A percentile compares a stretch with the other conserved stretches of the same genome.
phyloP scores from a whole-genome alignment of 306 rosid species.

The Arachis hypogaea region DNA sequence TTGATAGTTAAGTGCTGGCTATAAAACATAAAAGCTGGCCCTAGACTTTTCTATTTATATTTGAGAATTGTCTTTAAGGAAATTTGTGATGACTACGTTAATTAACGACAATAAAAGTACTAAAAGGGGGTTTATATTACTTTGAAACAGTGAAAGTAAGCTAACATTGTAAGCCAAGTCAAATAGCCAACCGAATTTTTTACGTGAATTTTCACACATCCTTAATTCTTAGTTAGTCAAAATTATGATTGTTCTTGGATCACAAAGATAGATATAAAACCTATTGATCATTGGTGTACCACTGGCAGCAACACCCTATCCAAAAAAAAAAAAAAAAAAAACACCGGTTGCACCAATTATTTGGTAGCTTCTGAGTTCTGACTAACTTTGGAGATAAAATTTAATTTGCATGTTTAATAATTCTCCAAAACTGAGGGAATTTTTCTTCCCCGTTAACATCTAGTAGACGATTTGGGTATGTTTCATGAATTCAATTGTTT shows the following conservation, averaged over 20 bases:
- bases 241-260: too few species aligned
- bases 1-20: too few species aligned
- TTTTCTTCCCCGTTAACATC: not conserved
- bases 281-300: not conserved
- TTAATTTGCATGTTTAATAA: not conserved
- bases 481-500: not conserved
- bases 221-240: too few species aligned
- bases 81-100: not conserved
- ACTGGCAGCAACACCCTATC: not conserved
- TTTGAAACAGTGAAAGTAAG: too few species aligned
- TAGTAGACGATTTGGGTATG: not conserved
- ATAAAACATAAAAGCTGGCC: too few species aligned
- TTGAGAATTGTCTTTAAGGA: not conserved
- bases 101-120: not conserved
- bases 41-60: too few species aligned
- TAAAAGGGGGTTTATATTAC: too few species aligned
- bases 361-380: not conserved
- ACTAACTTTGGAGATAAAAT: not conserved
- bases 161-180: too few species aligned
- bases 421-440: slow-evolving; percentile 1
- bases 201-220: too few species aligned
- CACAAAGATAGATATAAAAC: not conserved
- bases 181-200: too few species aligned
- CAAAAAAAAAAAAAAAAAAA: too few species aligned
- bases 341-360: not conserved